These are phyloP conservation scores for Ophiostoma australiae DNA, from an alignment of 2,329 filamentous ascomycete genomes.

Conservation along the genomic window DNA sequence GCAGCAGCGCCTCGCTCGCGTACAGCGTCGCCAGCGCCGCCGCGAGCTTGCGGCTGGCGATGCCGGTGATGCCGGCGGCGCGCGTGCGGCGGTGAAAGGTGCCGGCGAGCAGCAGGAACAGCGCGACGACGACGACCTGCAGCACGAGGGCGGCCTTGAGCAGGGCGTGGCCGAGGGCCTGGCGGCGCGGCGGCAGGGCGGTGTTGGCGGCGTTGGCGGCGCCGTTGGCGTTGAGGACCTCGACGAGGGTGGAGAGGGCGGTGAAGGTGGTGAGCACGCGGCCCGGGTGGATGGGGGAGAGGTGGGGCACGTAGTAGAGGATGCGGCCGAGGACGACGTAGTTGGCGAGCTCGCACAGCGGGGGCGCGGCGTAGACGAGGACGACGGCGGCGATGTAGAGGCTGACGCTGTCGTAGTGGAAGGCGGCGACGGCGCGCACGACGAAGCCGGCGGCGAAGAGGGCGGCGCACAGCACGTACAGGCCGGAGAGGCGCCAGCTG, in stretches of 20 bases:
- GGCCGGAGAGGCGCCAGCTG: neutral
- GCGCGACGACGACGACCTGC: conserved; percentile 49
- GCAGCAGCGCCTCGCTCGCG: conserved; percentile 45
- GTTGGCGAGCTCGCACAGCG: conserved; percentile 58
- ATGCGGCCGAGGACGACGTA: conserved; percentile 60
- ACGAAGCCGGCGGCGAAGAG: neutral
- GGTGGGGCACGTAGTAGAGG: conserved; percentile 58
- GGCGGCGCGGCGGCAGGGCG: neutral
- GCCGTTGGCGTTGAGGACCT: conserved; percentile 42
- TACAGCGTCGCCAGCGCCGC: conserved; percentile 38
- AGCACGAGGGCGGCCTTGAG: conserved; percentile 49
- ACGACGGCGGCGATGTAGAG: conserved; percentile 41
- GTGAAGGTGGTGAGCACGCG: conserved; percentile 46
- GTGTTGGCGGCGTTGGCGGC: neutral
- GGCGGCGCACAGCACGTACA: neutral
- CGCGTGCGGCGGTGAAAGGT: conserved; percentile 25
- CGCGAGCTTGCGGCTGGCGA: neutral
- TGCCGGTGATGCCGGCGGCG: neutral
- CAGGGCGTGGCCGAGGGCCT: conserved; percentile 40
- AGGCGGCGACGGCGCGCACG: conserved; percentile 41
- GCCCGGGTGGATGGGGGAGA: conserved; percentile 48
- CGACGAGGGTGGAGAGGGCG: conserved; percentile 44
- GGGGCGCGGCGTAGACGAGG: conserved; percentile 40
- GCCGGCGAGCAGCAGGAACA: conserved; percentile 46
- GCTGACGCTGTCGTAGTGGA: conserved; percentile 40